Conservation (phyloP, 176 grass and related monocot genomes). For the Aegilops longissima region DNA sequence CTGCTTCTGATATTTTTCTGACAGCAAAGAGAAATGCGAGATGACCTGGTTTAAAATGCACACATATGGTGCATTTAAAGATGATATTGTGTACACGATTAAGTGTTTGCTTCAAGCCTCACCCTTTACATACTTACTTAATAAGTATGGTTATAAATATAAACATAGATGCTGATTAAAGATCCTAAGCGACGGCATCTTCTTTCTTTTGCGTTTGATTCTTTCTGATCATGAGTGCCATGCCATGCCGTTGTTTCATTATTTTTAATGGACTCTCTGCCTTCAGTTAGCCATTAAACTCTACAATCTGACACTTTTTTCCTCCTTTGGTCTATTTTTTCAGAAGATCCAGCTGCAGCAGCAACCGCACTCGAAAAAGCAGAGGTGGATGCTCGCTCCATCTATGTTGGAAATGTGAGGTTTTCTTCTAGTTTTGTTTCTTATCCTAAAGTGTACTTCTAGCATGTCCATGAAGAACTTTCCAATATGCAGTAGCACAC, state of each 20-base stretch:
- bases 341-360: slow-evolving; percentile 29
- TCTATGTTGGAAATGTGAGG: slow-evolving; percentile 84
- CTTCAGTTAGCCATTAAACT: neutral
- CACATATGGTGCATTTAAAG: neutral
- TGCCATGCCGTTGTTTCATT: neutral
- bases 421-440: slow-evolving; percentile 36
- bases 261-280: neutral
- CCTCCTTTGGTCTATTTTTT: neutral
- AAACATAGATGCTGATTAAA: neutral
- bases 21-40: neutral
- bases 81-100: neutral
- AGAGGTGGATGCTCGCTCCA: slow-evolving; percentile 80
- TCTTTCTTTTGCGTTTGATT: neutral
- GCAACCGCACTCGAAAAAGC: slow-evolving; percentile 46
- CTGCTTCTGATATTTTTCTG: neutral
- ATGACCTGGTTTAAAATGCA: neutral
- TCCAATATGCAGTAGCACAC: neutral
- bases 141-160: neutral
- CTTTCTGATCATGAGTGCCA: neutral
- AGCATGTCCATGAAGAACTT: neutral
- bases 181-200: neutral
- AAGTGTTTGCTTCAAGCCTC: neutral
- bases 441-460: slow-evolving; percentile 9
- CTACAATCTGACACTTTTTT: neutral
- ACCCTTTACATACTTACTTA: neutral